Evolutionary conservation across 441 rosid species (phyloP).

Genomic region (Sinapis alba): DNA sequence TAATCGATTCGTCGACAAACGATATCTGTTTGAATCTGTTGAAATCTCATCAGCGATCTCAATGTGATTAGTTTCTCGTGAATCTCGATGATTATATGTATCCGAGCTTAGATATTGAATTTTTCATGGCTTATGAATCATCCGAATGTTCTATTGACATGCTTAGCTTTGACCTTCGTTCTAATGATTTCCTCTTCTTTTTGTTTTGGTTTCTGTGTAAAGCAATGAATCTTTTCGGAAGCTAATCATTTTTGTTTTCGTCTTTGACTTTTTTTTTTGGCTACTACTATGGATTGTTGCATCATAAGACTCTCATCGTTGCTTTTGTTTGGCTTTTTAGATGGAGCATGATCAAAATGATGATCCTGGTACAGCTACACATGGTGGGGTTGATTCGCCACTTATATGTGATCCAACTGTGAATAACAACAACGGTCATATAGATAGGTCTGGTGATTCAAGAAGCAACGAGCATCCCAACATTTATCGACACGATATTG

Average conservation of each 20-base stretch:
- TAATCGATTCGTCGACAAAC: neutral
- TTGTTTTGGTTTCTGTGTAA: neutral
- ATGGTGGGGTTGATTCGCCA: conserved; percentile 25
- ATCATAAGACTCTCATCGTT: conserved; percentile 6
- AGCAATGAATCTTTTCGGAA: conserved; percentile 1
- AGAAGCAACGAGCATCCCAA: conserved; percentile 46
- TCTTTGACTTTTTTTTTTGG: conserved; percentile 15
- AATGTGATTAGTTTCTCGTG: conserved; percentile 14
- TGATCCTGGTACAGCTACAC: conserved; percentile 39
- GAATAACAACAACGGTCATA: conserved; percentile 26
- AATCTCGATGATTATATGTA: neutral
- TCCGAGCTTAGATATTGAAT: neutral
- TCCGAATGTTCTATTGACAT: neutral
- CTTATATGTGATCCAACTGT: conserved; percentile 31
- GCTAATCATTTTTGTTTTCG: conserved; percentile 1
- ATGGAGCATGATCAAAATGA: conserved; percentile 61
- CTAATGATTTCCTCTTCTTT: neutral
- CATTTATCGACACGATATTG: conserved; percentile 82
- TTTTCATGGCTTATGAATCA: neutral
- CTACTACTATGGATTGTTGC: neutral
- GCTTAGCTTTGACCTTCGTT: neutral
- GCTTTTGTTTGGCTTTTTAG: conserved; percentile 39
- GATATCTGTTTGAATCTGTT: conserved; percentile 9
- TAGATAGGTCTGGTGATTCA: conserved; percentile 37
- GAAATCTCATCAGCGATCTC: conserved; percentile 2